phyloP scores from a whole-genome alignment of 2,329 filamentous ascomycete genomes.

The Colletotrichum endophyticum region DNA sequence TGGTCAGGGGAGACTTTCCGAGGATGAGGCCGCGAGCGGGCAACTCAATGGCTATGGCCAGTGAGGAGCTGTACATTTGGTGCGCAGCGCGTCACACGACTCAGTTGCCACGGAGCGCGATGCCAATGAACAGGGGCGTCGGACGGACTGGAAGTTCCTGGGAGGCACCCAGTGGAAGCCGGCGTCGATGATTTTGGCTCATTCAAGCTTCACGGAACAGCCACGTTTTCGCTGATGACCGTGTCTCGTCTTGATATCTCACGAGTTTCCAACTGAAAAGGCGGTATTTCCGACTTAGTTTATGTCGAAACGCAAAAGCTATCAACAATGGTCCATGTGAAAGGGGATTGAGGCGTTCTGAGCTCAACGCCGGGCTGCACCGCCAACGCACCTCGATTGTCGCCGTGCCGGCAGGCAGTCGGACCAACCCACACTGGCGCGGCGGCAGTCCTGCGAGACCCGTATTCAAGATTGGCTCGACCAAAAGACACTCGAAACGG shows the following conservation, averaged over 20 bases:
- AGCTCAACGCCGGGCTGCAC: not conserved
- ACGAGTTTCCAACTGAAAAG: not conserved
- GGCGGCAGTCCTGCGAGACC: conserved; percentile 9
- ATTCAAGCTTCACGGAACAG: not conserved
- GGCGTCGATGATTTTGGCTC: not conserved
- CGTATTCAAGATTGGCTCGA: conserved; percentile 10
- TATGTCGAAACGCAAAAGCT: not conserved
- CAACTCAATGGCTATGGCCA: not conserved
- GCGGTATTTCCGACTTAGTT: not conserved
- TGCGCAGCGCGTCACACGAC: not conserved
- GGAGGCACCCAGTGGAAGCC: not conserved
- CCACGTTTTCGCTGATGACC: not conserved
- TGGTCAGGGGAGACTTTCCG: not conserved
- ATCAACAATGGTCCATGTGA: not conserved
- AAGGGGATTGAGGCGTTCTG: not conserved
- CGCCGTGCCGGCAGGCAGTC: not conserved
- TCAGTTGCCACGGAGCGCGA: not conserved
- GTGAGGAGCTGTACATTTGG: not conserved
- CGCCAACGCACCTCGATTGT: not conserved
- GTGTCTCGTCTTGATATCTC: not conserved
- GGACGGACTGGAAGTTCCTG: not conserved
- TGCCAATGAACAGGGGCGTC: not conserved
- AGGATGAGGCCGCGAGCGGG: not conserved
- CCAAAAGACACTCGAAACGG: not conserved
- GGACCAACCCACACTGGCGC: not conserved